Base-by-base conservation (phyloP, 352 stramenopile species). In the Nannochloropsis limnetica region DNA sequence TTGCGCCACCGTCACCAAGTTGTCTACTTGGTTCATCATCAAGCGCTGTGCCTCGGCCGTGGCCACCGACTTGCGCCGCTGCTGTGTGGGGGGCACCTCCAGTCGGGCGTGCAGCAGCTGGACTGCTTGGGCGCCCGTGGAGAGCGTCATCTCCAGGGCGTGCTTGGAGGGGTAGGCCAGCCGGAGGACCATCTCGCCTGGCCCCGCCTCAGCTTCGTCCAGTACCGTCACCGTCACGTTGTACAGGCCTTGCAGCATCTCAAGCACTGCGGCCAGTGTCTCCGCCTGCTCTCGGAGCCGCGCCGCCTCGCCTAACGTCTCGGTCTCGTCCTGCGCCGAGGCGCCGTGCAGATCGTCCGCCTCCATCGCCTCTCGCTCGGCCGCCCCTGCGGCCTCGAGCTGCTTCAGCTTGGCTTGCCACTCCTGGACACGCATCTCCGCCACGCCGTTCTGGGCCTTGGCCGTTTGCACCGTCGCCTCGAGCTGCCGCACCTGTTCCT, bases 211-310 rank as follows among this genome's bases (percentile, higher is more conserved):
- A 20, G 61, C n/a, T 29, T 29, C 61, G 11, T 74, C 61, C 61
- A 74, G n/a, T 20, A 74, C 61, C 61, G 61, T 74, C 0, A 74
- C 61, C n/a, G 61, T 29, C n/a, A 74, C 61, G 25, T 22, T 27
- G 61, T 74, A 74, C n/a, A 74, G 61, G n/a, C 61, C 61, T 74
- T 74, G 61, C n/a, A 74, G 22, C n/a, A 29, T 74, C 6, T 74
- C 61, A 8, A 74, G 25, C 61, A 74, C n/a, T 20, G n/a, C 25
- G n/a, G 8, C 9, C 61, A 23, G 8, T 8, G n/a, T 29, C 61
- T 74, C 61, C 11, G 61, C 61, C n/a, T 74, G 61, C 25, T 29
- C n/a, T 6, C 61, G 61, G 25, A 74, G 61, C 25, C 61, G n/a
- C 61, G n/a, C 61, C 22, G 61, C 61, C 61, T 74, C 61, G 11